Evolutionary conservation across 352 stramenopile species (phyloP), one percentile per base, ranked within the genome.

Genomic region (Phytophthora crassamura): DNA sequence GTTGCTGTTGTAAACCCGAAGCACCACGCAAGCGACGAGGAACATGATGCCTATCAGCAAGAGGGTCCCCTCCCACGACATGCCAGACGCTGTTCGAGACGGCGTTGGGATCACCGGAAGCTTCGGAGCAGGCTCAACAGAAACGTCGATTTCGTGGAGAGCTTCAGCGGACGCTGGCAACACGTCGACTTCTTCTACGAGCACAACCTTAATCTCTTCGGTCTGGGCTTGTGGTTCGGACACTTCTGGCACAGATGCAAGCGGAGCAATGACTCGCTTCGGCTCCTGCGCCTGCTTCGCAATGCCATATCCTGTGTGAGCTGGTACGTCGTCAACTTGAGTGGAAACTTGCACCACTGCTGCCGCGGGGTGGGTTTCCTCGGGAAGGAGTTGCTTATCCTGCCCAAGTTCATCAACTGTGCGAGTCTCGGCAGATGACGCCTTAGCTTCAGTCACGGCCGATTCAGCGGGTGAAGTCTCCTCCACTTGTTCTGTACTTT

Each of bases 1-100:
- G 42, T 79, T 79, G 7, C 80, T 60, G 7, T 74, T 88, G 39
- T 73, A 82, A 18, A 84, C 68, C 2, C 79, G 80, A 36, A 80
- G 30, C 4, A 78, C 67, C 10, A 89, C 67, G n/a, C 74, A 70
- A 3, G 64, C 79, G n/a, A 57, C 79, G 40, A 91, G 59, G 32
- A 87, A 48, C 35, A 70, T 67, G 42, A 88, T 67, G 3, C 59
- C 62, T 0, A 76, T 10, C 8, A 87, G 53, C 38, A 90, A 50
- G 41, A 86, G 22, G 15, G 82, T 55, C 41, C 70, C 20, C 30
- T 85, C 69, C 69, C 59, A 79, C 11, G 77, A 84, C 53, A 89
- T 62, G 32, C 82, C 51, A 39, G 55, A 48, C 16, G 34, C 16
- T 10, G 35, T 62, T 14, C 30, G 38, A 41, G 32, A 39, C 5